Evolutionary conservation across 2,329 filamentous ascomycete species (phyloP).

Genomic region (Pseudogymnoascus sp.): DNA sequence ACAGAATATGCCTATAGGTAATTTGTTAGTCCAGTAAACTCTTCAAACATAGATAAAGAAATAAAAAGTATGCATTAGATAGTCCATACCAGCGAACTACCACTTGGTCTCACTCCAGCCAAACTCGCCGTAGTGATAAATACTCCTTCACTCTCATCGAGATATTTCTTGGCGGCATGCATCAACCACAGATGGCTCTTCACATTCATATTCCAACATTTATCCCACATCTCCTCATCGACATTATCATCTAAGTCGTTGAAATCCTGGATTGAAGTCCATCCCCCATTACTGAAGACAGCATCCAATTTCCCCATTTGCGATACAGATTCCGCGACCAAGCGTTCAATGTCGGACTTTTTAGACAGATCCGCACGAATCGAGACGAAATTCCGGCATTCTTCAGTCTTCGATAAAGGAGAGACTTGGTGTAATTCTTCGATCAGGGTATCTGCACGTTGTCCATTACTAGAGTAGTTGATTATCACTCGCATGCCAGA

Average conservation of each 20-base stretch:
- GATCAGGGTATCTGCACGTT: slow-evolving; percentile 51
- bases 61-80: background rate
- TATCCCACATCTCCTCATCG: slow-evolving; percentile 52
- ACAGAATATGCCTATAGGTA: slow-evolving; percentile 57
- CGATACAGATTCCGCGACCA: slow-evolving; percentile 51
- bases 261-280: slow-evolving; percentile 40
- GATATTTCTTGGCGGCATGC: slow-evolving; percentile 43
- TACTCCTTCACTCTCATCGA: slow-evolving; percentile 48
- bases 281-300: slow-evolving; percentile 65
- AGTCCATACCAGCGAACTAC: slow-evolving; percentile 45
- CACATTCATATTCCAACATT: slow-evolving; percentile 52
- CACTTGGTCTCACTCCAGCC: slow-evolving; percentile 55
- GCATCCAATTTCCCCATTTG: slow-evolving; percentile 65
- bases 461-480: slow-evolving; percentile 59
- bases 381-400: slow-evolving; percentile 33
- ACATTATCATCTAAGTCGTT: slow-evolving; percentile 43
- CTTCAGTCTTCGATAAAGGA: slow-evolving; percentile 33
- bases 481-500: slow-evolving; percentile 62
- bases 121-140: slow-evolving; percentile 58
- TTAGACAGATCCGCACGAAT: slow-evolving; percentile 60
- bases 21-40: background rate
- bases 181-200: slow-evolving; percentile 54
- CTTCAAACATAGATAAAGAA: background rate
- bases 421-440: slow-evolving; percentile 44
- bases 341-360: slow-evolving; percentile 47